A percentile compares a stretch with the other conserved stretches of the same genome.
Conservation (phyloP, 208 protist genomes). For the Trypanosoma boissoni region DNA sequence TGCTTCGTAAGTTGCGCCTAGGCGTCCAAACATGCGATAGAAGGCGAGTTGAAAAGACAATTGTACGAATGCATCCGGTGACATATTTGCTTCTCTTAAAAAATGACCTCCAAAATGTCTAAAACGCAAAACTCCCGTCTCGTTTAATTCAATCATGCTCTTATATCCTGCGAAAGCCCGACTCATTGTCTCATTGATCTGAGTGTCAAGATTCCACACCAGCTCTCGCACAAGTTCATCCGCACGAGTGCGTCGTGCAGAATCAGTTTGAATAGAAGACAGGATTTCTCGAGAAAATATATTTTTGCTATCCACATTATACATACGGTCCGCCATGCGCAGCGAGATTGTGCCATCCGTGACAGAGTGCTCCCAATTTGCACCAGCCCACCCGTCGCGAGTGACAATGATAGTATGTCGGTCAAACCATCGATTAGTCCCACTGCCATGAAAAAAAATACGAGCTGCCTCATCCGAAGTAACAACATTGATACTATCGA, state of each 20-base stretch:
- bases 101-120: conserved; percentile 28
- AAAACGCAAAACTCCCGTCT: conserved; percentile 25
- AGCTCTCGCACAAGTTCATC: neutral
- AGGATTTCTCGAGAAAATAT: conserved; percentile 1
- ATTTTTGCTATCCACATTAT: conserved; percentile 14
- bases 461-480: conserved; percentile 18
- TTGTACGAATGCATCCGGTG: conserved; percentile 36
- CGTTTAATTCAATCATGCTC: conserved; percentile 20
- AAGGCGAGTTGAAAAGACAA: conserved; percentile 32
- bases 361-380: conserved; percentile 33
- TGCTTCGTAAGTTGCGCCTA: conserved; percentile 30
- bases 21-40: conserved; percentile 28
- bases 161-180: conserved; percentile 20
- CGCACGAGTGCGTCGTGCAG: neutral
- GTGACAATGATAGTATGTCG: conserved; percentile 32
- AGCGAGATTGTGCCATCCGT: conserved; percentile 32
- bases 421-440: conserved; percentile 35
- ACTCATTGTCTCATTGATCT: conserved; percentile 11
- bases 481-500: conserved; percentile 13
- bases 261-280: neutral
- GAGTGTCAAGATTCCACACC: conserved; percentile 10
- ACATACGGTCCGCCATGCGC: conserved; percentile 33
- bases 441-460: conserved; percentile 26
- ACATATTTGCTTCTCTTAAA: conserved; percentile 29
- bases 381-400: conserved; percentile 23